Evolutionary conservation across 495 filamentous ascomycete species (phyloP).

Genomic region (Aspergillus egyptiacus): DNA sequence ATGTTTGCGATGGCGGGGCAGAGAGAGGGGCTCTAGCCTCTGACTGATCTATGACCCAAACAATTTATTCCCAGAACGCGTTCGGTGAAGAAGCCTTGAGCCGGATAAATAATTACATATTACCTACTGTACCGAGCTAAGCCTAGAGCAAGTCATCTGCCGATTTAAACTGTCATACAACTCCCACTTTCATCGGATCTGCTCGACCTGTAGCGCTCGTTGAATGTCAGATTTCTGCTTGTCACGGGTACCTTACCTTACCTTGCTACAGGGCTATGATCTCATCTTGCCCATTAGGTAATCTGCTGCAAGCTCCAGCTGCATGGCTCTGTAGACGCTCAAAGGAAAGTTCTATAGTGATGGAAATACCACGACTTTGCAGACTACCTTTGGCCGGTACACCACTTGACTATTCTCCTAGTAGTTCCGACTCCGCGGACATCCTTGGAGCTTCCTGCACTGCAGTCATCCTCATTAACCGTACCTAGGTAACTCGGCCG

Average conservation of each 20-base stretch:
- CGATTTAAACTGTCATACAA: too few relatives aligned
- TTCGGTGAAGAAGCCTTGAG: conserved; percentile 18
- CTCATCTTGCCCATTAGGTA: too few relatives aligned
- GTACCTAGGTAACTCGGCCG: neutral
- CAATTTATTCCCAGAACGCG: conserved; percentile 13
- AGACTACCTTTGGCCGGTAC: conserved; percentile 8
- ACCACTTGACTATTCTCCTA: conserved; percentile 1
- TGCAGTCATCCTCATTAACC: conserved; percentile 8
- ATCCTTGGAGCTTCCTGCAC: too few relatives aligned
- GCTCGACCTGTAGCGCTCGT: too few relatives aligned
- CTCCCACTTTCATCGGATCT: neutral
- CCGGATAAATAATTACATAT: conserved; percentile 11
- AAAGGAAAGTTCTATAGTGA: too few relatives aligned
- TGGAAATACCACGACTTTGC: neutral
- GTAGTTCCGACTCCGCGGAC: conserved; percentile 7
- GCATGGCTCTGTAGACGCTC: neutral
- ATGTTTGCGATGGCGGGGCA: conserved; percentile 27
- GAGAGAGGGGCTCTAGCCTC: conserved; percentile 29
- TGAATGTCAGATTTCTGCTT: too few relatives aligned
- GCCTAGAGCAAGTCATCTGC: too few relatives aligned
- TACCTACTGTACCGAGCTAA: too few relatives aligned
- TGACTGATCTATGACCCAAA: conserved; percentile 15
- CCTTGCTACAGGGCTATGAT: neutral
- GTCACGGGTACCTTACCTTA: too few relatives aligned
- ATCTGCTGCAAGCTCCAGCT: neutral